Conservation (phyloP, 2,329 filamentous ascomycete genomes). For the Ascochyta clinopodiicola region DNA sequence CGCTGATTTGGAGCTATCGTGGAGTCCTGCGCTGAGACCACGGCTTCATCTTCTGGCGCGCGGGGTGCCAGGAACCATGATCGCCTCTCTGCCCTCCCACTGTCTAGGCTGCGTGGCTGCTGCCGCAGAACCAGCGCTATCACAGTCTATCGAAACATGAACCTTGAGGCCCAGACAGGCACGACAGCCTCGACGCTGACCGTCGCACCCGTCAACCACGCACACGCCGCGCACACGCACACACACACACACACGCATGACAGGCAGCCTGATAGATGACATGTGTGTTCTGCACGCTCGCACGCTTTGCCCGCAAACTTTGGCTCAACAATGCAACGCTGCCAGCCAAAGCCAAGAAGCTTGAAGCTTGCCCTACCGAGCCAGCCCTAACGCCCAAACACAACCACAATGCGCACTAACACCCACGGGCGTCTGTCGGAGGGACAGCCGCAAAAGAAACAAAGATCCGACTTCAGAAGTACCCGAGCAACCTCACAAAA, state of each 20-base stretch:
- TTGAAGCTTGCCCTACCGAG: slow-evolving; percentile 1
- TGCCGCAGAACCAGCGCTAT: too few species aligned
- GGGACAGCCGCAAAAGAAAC: background rate
- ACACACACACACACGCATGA: slow-evolving; percentile 3
- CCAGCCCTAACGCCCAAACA: background rate
- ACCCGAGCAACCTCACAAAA: background rate
- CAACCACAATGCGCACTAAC: background rate
- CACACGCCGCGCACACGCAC: background rate
- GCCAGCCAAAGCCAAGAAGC: slow-evolving; percentile 3
- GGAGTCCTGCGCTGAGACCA: background rate
- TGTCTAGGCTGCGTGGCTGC: background rate
- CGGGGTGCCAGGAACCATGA: too few species aligned
- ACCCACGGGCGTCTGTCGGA: background rate
- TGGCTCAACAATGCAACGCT: background rate
- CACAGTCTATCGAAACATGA: too few species aligned
- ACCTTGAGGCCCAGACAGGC: too few species aligned
- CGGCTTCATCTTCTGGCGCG: background rate
- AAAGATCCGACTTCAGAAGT: background rate
- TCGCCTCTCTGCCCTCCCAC: background rate
- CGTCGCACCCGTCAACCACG: too few species aligned
- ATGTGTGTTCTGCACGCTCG: background rate
- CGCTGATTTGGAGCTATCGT: background rate
- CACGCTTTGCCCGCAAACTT: too few species aligned
- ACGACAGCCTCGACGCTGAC: too few species aligned
- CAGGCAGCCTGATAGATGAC: background rate